These are phyloP conservation scores for Hypseocharis bilobata DNA, from an alignment of 441 rosid species.

Conservation along the genomic window DNA sequence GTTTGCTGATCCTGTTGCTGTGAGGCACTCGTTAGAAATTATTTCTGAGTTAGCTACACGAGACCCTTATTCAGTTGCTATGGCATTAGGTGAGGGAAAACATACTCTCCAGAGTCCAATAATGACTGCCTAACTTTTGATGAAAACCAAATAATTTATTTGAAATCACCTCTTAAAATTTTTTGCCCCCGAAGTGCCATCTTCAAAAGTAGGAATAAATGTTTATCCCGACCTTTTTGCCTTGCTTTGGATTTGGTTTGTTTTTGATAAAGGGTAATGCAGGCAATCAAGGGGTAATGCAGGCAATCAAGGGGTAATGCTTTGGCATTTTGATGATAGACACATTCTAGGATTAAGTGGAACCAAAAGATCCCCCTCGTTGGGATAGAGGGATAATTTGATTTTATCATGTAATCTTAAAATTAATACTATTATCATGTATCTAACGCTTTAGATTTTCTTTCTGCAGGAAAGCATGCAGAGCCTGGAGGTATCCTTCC, in stretches of 20 bases:
- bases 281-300: neutral
- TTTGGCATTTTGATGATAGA: neutral
- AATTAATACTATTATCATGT: conserved; percentile 5
- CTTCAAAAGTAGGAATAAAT: neutral
- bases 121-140: neutral
- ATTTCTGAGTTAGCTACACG: conserved; percentile 68
- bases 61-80: conserved; percentile 93
- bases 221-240: neutral
- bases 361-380: neutral
- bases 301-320: neutral
- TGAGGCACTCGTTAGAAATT: conserved; percentile 92
- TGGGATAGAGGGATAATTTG: neutral
- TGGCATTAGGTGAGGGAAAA: conserved; percentile 65
- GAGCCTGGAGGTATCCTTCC: conserved; percentile 66
- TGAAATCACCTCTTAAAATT: neutral
- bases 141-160: no score
- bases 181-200: neutral
- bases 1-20: conserved; percentile 95
- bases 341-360: neutral
- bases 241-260: neutral
- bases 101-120: neutral
- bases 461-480: conserved; percentile 76
- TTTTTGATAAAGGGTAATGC: neutral
- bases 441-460: conserved; percentile 21
- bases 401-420: neutral